These are phyloP conservation scores for Mycena leptocephala DNA, from an alignment of 768 basidiomycete species.

Conservation along the genomic window DNA sequence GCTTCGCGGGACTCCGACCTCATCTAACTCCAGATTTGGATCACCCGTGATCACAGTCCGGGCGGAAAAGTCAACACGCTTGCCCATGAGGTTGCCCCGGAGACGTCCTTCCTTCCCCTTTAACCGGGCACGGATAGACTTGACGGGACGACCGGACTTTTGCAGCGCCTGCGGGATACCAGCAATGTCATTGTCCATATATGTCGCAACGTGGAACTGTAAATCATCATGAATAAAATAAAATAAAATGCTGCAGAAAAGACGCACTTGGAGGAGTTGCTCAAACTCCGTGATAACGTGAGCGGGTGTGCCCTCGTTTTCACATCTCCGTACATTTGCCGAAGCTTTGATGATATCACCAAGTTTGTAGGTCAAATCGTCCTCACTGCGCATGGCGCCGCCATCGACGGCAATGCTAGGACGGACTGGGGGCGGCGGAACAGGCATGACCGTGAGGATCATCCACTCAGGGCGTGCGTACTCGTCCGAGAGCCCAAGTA, in stretches of 20 bases:
- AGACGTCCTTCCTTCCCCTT: slow-evolving; percentile 99
- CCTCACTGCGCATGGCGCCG: slow-evolving; percentile 96
- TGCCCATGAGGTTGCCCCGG: slow-evolving; percentile 99
- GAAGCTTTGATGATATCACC: slow-evolving; percentile 98
- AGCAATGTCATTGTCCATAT: slow-evolving; percentile 99
- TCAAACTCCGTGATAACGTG: slow-evolving; percentile 97
- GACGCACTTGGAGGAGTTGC: slow-evolving; percentile 91
- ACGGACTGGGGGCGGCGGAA: slow-evolving; percentile 97
- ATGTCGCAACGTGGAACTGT: slow-evolving; percentile 98
- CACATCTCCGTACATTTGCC: slow-evolving; percentile 91
- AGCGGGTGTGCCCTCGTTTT: slow-evolving; percentile 97
- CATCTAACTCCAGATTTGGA: slow-evolving; percentile 95
- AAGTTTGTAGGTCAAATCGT: slow-evolving; percentile 98
- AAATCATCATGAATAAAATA: slow-evolving; percentile 16
- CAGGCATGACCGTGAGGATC: slow-evolving; percentile 98
- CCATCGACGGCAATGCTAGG: slow-evolving; percentile 98
- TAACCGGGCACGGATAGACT: slow-evolving; percentile 96
- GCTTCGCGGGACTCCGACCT: slow-evolving; percentile 95
- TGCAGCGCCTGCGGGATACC: slow-evolving; percentile 98
- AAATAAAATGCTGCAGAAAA: not conserved
- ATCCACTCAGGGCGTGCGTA: slow-evolving; percentile 99
- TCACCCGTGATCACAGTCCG: slow-evolving; percentile 99
- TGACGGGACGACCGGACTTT: slow-evolving; percentile 97
- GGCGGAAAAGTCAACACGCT: slow-evolving; percentile 99
- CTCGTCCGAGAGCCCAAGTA: slow-evolving; percentile 87